These are phyloP conservation scores for Phaeodactylum tricornutum DNA, from an alignment of 108 stramenopile genomes.

Conservation along the genomic window DNA sequence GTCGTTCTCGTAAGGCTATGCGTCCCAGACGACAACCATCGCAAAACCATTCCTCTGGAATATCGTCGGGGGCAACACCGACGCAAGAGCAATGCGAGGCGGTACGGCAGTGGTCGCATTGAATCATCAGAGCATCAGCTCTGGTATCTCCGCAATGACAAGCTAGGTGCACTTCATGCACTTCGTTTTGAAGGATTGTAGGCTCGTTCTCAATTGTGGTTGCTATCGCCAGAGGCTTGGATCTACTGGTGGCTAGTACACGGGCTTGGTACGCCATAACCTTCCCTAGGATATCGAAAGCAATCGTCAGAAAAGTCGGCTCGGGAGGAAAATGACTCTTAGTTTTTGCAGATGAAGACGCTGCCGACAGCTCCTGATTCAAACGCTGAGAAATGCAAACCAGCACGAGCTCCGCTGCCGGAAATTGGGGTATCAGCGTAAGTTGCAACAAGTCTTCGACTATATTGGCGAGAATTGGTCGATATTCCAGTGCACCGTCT, in stretches of 20 bases:
- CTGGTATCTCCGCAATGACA: constrained; percentile 58
- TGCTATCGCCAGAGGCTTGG: constrained; percentile 26
- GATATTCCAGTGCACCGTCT: constrained; percentile 81
- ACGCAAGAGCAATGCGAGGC: constrained; percentile 68
- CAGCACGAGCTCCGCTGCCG: constrained; percentile 85
- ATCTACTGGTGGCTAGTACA: constrained; percentile 31
- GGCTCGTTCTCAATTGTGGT: not conserved
- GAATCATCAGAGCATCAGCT: constrained; percentile 64
- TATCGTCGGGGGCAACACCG: constrained; percentile 46
- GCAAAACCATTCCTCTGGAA: constrained; percentile 67
- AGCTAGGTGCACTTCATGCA: not conserved
- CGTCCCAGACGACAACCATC: constrained; percentile 66
- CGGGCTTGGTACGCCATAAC: constrained; percentile 67
- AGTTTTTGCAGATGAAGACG: constrained; percentile 16
- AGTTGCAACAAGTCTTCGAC: constrained; percentile 82
- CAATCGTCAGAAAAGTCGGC: constrained; percentile 66
- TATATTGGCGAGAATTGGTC: constrained; percentile 73
- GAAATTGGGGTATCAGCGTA: constrained; percentile 74
- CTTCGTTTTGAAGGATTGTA: not conserved
- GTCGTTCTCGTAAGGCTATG: constrained; percentile 5
- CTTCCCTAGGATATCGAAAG: constrained; percentile 79
- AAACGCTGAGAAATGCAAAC: constrained; percentile 43
- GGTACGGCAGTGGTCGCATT: constrained; percentile 76
- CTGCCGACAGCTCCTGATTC: constrained; percentile 46
- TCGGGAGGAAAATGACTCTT: constrained; percentile 14